Percentiles rank a stretch among this genome's conserved stretches.
phyloP scores from a whole-genome alignment of 768 basidiomycete genomes.

The Candolleomyces aberdarensis region DNA sequence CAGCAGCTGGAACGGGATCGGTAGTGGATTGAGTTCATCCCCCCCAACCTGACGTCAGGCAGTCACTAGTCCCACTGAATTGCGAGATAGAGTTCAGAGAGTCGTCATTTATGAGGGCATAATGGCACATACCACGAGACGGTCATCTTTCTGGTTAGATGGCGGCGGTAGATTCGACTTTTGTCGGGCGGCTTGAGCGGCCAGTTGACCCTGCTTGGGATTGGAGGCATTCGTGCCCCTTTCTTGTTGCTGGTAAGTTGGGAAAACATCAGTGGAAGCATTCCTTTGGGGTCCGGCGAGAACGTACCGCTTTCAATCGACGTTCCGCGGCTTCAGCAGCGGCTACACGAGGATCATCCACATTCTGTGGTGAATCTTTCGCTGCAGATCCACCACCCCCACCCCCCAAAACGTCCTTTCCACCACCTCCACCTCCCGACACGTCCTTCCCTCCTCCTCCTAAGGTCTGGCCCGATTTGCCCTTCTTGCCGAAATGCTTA shows the following conservation, averaged over 20 bases:
- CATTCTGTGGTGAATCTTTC: neutral
- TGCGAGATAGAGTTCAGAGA: neutral
- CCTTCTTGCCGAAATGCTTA: neutral
- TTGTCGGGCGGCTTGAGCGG: conserved; percentile 39
- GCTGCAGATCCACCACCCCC: neutral
- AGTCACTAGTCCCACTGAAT: conserved; percentile 13
- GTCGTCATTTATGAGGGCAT: neutral
- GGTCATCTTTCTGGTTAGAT: conserved; percentile 28
- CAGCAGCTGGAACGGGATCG: neutral
- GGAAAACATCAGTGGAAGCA: too few relatives aligned
- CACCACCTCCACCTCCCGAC: neutral
- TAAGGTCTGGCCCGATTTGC: neutral
- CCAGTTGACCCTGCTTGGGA: conserved; percentile 47
- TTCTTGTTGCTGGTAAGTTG: conserved; percentile 33
- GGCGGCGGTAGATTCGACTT: conserved; percentile 27
- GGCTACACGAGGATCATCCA: conserved; percentile 45
- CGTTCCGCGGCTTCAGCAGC: conserved; percentile 64
- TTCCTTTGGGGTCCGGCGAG: conserved; percentile 14
- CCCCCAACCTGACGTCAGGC: neutral
- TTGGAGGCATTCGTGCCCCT: conserved; percentile 42
- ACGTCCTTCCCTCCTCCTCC: conserved; percentile 1
- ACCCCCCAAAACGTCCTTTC: conserved; percentile 1
- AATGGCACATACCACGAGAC: conserved; percentile 37
- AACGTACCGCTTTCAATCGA: conserved; percentile 52
- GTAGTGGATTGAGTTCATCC: neutral